phyloP scores from a whole-genome alignment of 345 rosid species.

The Pseudoturritis turrita region DNA sequence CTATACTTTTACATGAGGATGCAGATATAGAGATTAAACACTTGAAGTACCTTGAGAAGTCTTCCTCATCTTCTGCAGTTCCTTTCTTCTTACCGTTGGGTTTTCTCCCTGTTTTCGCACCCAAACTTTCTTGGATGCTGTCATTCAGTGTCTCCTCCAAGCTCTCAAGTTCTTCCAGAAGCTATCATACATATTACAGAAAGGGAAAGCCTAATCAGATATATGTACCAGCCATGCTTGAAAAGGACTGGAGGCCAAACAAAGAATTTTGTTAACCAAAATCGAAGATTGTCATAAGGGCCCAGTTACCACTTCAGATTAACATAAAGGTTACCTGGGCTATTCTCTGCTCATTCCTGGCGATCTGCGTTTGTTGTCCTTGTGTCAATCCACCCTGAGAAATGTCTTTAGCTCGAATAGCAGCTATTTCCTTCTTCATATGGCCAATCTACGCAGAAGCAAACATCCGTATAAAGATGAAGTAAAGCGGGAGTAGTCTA shows the following conservation, averaged over 20 bases:
- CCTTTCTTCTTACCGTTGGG: slow-evolving; percentile 54
- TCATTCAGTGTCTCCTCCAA: slow-evolving; percentile 95
- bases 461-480: slow-evolving; percentile 7
- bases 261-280: neutral
- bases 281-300: neutral
- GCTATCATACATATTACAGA: slow-evolving; percentile 34
- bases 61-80: slow-evolving; percentile 59
- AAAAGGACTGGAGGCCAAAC: neutral
- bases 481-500: neutral
- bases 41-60: slow-evolving; percentile 51
- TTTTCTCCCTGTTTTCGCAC: slow-evolving; percentile 63
- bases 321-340: slow-evolving; percentile 47
- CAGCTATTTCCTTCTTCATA: slow-evolving; percentile 95
- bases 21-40: neutral
- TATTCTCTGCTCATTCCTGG: slow-evolving; percentile 93
- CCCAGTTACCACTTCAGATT: neutral
- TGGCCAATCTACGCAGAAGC: slow-evolving; percentile 63
- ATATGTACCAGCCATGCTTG: neutral
- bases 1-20: slow-evolving; percentile 5
- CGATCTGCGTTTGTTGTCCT: slow-evolving; percentile 98
- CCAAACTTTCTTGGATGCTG: slow-evolving; percentile 88
- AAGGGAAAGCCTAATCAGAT: neutral
- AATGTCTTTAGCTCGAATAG: slow-evolving; percentile 93
- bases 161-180: slow-evolving; percentile 92
- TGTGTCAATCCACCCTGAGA: slow-evolving; percentile 95